A percentile compares a stretch with the other conserved stretches of the same genome.
Evolutionary conservation across 805 yeast genomes (phyloP).

Genomic region (Teunomyces barrocoloradensis): DNA sequence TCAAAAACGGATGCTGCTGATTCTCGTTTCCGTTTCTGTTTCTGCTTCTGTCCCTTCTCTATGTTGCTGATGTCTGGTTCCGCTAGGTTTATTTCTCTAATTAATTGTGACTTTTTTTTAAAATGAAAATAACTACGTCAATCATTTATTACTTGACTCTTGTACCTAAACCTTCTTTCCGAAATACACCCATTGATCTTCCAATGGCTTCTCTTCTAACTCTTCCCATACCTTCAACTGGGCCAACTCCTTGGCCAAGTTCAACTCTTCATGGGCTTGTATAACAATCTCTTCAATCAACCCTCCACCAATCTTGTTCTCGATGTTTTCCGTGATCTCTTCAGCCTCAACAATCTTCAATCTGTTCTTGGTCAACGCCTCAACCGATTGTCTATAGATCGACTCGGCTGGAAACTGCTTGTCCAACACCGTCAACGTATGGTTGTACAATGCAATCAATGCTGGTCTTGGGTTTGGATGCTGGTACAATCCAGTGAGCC

Average conservation of each 20-base stretch:
- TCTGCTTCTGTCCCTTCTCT: background rate
- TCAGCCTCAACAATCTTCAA: slow-evolving; percentile 60
- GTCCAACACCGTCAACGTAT: slow-evolving; percentile 59
- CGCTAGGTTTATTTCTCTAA: slow-evolving; percentile 4
- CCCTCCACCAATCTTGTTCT: slow-evolving; percentile 74
- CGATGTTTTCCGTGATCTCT: slow-evolving; percentile 64
- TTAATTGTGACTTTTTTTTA: slow-evolving; percentile 1
- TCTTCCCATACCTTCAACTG: slow-evolving; percentile 76
- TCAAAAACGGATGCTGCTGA: slow-evolving; percentile 41
- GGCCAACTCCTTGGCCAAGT: slow-evolving; percentile 63
- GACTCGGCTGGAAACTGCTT: slow-evolving; percentile 66
- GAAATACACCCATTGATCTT: slow-evolving; percentile 82
- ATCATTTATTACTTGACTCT: too few species aligned
- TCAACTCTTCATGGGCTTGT: slow-evolving; percentile 80
- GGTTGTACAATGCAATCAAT: slow-evolving; percentile 63
- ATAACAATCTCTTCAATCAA: slow-evolving; percentile 77
- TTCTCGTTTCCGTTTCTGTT: background rate
- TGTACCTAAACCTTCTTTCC: slow-evolving; percentile 54
- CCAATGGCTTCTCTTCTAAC: slow-evolving; percentile 72
- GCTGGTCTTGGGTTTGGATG: slow-evolving; percentile 87
- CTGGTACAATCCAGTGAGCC: slow-evolving; percentile 71
- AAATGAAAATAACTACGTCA: background rate
- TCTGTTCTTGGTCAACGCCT: slow-evolving; percentile 68
- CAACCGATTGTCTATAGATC: slow-evolving; percentile 74
- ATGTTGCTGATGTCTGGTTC: background rate